Percentiles rank a stretch among this genome's conserved stretches.
Evolutionary conservation across 192 early-diverging fungal species (phyloP).

Genomic region (Backusella tuberculispora): DNA sequence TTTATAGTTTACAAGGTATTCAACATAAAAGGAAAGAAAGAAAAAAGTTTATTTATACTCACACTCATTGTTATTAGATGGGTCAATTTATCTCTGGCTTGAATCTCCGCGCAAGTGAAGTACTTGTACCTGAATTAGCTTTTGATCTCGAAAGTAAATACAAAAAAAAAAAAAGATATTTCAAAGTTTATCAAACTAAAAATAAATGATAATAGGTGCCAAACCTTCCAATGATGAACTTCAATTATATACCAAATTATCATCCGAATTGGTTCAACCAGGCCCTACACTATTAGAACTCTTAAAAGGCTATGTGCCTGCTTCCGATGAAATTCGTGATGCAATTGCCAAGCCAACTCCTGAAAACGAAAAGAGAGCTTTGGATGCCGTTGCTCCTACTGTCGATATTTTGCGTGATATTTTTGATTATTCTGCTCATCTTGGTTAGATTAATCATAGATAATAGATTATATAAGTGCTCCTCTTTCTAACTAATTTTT

Average conservation of each 20-base stretch:
- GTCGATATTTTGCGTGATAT: conserved; percentile 78
- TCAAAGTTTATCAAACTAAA: neutral
- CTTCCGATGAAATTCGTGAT: conserved; percentile 76
- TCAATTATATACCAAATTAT: conserved; percentile 60
- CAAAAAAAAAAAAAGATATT: conserved; percentile 16
- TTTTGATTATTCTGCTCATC: conserved; percentile 76
- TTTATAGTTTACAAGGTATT: neutral
- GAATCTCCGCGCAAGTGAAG: conserved; percentile 45
- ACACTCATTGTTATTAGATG: conserved; percentile 26
- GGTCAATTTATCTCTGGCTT: conserved; percentile 54
- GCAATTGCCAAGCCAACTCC: conserved; percentile 85
- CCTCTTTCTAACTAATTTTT: neutral
- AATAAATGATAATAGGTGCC: conserved; percentile 41
- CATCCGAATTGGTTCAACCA: conserved; percentile 54
- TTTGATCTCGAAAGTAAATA: conserved; percentile 68
- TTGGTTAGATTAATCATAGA: conserved; percentile 60
- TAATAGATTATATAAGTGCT: neutral
- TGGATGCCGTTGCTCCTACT: conserved; percentile 82
- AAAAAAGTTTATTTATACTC: neutral
- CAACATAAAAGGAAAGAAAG: conserved; percentile 9
- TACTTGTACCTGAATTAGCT: conserved; percentile 56
- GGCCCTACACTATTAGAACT: conserved; percentile 55
- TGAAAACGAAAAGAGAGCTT: conserved; percentile 88
- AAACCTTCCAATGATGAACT: conserved; percentile 66
- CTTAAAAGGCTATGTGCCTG: conserved; percentile 64